Conservation (phyloP, 352 stramenopile species). For the Pythium dissotocum region DNA sequence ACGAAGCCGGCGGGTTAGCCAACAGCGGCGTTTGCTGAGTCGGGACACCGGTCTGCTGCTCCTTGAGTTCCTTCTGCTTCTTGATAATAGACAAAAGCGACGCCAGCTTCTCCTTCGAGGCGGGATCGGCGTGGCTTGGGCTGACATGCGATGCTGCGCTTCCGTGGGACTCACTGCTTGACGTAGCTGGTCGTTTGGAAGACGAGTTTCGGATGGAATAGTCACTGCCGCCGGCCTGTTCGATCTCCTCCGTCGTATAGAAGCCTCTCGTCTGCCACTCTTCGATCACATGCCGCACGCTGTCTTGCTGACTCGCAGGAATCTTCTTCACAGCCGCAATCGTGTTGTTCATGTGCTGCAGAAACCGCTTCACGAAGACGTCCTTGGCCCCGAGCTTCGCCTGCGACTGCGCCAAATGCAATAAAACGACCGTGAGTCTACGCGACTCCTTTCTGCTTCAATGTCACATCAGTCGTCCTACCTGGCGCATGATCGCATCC, state of each 20-base stretch:
- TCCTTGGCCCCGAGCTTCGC: constrained; percentile 68
- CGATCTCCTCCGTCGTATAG: constrained; percentile 64
- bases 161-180: neutral
- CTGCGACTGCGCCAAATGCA: constrained; percentile 43
- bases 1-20: neutral
- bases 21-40: constrained; percentile 11
- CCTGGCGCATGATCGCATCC: constrained; percentile 82
- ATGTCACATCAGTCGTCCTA: constrained; percentile 12
- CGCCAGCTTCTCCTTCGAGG: constrained; percentile 43
- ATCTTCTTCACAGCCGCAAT: constrained; percentile 73
- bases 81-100: constrained; percentile 85
- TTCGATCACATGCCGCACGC: constrained; percentile 68
- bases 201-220: constrained; percentile 33
- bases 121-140: constrained; percentile 23
- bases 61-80: constrained; percentile 68
- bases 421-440: constrained; percentile 4
- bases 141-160: constrained; percentile 6
- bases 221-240: constrained; percentile 53
- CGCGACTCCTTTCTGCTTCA: neutral
- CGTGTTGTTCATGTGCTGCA: constrained; percentile 72
- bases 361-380: constrained; percentile 76
- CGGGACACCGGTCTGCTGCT: constrained; percentile 22
- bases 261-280: constrained; percentile 78
- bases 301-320: constrained; percentile 53
- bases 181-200: neutral